These are phyloP conservation scores for Malassezia globosa DNA, from an alignment of 1,284 basidiomycete species.

Conservation along the genomic window DNA sequence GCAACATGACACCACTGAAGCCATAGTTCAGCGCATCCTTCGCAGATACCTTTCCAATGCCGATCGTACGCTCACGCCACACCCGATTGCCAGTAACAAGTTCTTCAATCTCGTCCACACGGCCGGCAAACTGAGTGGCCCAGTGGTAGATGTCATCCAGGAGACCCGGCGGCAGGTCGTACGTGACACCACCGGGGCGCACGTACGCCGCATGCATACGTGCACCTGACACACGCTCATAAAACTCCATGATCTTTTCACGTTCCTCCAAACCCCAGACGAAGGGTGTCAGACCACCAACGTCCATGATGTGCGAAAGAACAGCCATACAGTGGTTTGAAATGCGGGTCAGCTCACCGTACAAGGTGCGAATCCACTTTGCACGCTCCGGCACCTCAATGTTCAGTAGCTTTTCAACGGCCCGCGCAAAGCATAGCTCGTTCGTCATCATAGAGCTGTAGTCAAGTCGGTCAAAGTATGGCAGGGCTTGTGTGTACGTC, in stretches of 20 bases:
- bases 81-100: constrained; percentile 95
- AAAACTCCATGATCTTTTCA: constrained; percentile 99
- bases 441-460: constrained; percentile 78
- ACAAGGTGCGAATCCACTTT: constrained; percentile 95
- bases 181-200: constrained; percentile 93
- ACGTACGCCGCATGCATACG: constrained; percentile 96
- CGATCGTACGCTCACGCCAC: constrained; percentile 90
- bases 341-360: constrained; percentile 91
- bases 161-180: constrained; percentile 88
- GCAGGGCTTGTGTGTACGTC: constrained; percentile 93
- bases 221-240: constrained; percentile 95
- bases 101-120: constrained; percentile 95
- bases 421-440: constrained; percentile 78
- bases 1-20: constrained; percentile 93
- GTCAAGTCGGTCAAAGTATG: constrained; percentile 97
- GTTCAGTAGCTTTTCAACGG: constrained; percentile 95
- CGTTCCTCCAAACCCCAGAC: constrained; percentile 99
- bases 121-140: constrained; percentile 82
- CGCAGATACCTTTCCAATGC: constrained; percentile 79
- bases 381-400: constrained; percentile 97
- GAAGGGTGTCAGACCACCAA: constrained; percentile 96
- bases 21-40: constrained; percentile 84
- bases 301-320: constrained; percentile 63
- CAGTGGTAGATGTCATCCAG: constrained; percentile 96
- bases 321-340: constrained; percentile 98